Base-by-base conservation (phyloP, 306 rosid genomes). In the Macrotyloma uniflorum region DNA sequence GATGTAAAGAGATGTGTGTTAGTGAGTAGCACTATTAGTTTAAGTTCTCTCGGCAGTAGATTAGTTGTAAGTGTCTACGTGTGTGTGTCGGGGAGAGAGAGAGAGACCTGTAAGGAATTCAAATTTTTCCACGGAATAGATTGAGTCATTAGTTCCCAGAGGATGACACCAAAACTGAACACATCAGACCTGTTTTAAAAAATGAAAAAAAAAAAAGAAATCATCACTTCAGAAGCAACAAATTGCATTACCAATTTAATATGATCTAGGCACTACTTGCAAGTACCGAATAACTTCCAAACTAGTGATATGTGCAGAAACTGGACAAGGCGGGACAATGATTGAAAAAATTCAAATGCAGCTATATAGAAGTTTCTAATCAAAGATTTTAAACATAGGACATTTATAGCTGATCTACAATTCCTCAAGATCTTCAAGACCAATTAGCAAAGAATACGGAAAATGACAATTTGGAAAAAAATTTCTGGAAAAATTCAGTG, bases 81-180 rank as follows among this genome's bases (percentile, higher is more conserved):
- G 67, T 4, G 33, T 23, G 72, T 1, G 1, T 4, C 36, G 36
- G 64, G 10, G 26, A 42, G 53, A 70, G 20, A 75, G 78, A 74
- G 76, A 82, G 70, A 84, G 36, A 90, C 96, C 94, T 91, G 96
- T 62, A 93, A 81, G 53, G 79, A 77, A 74, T 89, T 91, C 57
- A 93, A 83, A 72, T 80, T 75, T 51, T 82, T 79, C 93, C 98
- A 91, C 9, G 96, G 98, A 72, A 91, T 45, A 36, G 91, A 89
- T 69, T 75, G 82, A 18, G 90, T 89, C 90, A 89, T 83, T 72
- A 91, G 80, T 69, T 91, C 94, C 94, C 98, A 88, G 35, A 89
- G 85, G 81, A 89, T 85, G 79, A 93, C 94, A 70, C 98, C 96
- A 51, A 86, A 93, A 81, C 94, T 85, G 74, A 75, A 91, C 54